Conservation (phyloP, 129 eudicot species). For the Escallonia herrerae region DNA sequence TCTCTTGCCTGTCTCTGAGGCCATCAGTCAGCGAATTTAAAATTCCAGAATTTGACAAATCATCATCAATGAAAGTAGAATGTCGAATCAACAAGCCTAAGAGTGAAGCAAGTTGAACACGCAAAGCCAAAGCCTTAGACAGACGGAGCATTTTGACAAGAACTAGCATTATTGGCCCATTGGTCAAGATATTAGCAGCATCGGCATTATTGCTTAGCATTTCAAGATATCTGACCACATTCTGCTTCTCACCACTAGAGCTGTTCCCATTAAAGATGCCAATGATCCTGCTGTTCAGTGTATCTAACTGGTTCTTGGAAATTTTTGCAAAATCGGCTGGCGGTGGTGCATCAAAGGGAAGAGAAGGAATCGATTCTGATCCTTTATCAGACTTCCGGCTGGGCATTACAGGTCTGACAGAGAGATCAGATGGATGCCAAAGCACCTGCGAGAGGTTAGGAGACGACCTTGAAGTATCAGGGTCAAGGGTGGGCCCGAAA, state of each 20-base stretch:
- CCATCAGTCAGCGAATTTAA: slow-evolving; percentile 76
- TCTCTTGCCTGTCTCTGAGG: slow-evolving; percentile 84
- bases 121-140: slow-evolving; percentile 76
- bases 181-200: slow-evolving; percentile 89
- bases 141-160: slow-evolving; percentile 83
- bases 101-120: slow-evolving; percentile 80
- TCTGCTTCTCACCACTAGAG: slow-evolving; percentile 76
- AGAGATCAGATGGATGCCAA: slow-evolving; percentile 97
- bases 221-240: slow-evolving; percentile 78
- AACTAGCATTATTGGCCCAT: slow-evolving; percentile 80
- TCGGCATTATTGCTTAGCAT: slow-evolving; percentile 74
- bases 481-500: slow-evolving; percentile 36
- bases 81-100: slow-evolving; percentile 87
- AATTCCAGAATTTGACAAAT: slow-evolving; percentile 83
- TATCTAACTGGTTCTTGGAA: slow-evolving; percentile 66
- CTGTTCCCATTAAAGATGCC: slow-evolving; percentile 57
- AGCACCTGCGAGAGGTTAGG: slow-evolving; percentile 54
- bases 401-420: slow-evolving; percentile 99
- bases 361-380: slow-evolving; percentile 49
- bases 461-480: slow-evolving; percentile 37
- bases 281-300: slow-evolving; percentile 39
- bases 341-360: slow-evolving; percentile 65
- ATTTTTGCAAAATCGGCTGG: slow-evolving; percentile 65
- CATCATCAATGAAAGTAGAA: slow-evolving; percentile 74
- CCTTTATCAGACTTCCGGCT: slow-evolving; percentile 78